Percentiles rank a stretch among this genome's conserved stretches.
phyloP scores from a whole-genome alignment of 2,329 filamentous ascomycete genomes.

The Penicillium olsonii region DNA sequence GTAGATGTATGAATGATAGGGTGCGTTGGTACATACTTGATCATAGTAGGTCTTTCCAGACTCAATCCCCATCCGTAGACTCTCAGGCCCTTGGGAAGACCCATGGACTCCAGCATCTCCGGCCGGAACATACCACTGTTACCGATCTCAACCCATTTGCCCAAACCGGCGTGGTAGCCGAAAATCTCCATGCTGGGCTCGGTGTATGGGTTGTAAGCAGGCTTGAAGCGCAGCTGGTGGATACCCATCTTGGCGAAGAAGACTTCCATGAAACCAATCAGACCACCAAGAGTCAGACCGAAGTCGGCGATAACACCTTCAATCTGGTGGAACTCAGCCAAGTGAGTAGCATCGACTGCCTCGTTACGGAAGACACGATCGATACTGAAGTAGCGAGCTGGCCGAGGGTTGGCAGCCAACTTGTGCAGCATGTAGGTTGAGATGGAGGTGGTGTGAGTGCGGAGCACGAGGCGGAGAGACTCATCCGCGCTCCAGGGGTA shows the following conservation, averaged over 20 bases:
- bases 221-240: conserved; percentile 85
- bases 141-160: conserved; percentile 94
- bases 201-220: conserved; percentile 92
- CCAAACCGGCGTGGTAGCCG: conserved; percentile 84
- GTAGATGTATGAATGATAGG: neutral
- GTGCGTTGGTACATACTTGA: conserved; percentile 65
- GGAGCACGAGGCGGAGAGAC: conserved; percentile 80
- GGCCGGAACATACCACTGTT: conserved; percentile 99
- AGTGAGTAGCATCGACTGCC: conserved; percentile 91
- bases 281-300: conserved; percentile 82
- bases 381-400: conserved; percentile 97
- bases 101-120: conserved; percentile 96
- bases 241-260: conserved; percentile 98
- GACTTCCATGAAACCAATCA: conserved; percentile 91
- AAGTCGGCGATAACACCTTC: conserved; percentile 99
- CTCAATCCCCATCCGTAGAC: conserved; percentile 94
- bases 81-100: conserved; percentile 83
- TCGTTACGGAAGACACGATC: conserved; percentile 98
- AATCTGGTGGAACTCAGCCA: conserved; percentile 98
- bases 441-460: conserved; percentile 93
- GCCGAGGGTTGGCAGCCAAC: conserved; percentile 77
- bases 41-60: conserved; percentile 95
- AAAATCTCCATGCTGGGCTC: conserved; percentile 99
- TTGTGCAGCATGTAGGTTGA: conserved; percentile 89
- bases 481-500: conserved; percentile 92